Conservation (phyloP, 441 rosid genomes). For the Jatropha podagrica region DNA sequence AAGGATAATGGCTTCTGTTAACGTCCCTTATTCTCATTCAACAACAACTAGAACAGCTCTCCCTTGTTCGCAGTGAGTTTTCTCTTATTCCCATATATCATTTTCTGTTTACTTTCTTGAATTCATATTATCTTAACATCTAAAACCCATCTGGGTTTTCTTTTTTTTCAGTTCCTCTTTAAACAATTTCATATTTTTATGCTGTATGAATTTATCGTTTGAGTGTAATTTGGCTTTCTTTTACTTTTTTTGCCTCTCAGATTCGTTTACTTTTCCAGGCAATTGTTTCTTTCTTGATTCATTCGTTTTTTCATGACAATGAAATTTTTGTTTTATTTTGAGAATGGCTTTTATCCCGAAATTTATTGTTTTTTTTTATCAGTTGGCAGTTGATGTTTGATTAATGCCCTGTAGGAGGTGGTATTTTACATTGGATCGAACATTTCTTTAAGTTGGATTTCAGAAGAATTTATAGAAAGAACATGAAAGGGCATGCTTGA, state of each 20-base stretch:
- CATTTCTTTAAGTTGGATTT: background rate
- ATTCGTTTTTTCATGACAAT: background rate
- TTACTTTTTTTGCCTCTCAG: background rate
- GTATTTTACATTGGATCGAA: conserved; percentile 7
- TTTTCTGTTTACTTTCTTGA: background rate
- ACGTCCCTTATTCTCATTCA: conserved; percentile 43
- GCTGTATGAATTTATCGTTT: background rate
- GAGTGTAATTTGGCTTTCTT: background rate
- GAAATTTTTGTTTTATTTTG: background rate
- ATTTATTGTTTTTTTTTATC: background rate
- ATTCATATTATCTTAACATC: background rate
- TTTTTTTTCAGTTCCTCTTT: background rate
- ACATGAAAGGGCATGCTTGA: background rate
- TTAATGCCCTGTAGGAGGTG: background rate
- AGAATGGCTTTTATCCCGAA: too few species aligned
- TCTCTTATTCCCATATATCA: background rate
- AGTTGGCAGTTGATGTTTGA: background rate
- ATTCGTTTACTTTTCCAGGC: background rate
- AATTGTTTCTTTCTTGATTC: background rate
- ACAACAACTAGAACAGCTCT: conserved; percentile 36
- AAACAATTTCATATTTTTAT: background rate
- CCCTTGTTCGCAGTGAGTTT: conserved; percentile 42
- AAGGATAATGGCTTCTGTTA: conserved; percentile 54
- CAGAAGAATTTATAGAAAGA: background rate
- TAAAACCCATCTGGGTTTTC: background rate